Percentiles rank a stretch among this genome's conserved stretches.
Evolutionary conservation across 768 basidiomycete species (phyloP).

Genomic region (Calocybe cyanea): DNA sequence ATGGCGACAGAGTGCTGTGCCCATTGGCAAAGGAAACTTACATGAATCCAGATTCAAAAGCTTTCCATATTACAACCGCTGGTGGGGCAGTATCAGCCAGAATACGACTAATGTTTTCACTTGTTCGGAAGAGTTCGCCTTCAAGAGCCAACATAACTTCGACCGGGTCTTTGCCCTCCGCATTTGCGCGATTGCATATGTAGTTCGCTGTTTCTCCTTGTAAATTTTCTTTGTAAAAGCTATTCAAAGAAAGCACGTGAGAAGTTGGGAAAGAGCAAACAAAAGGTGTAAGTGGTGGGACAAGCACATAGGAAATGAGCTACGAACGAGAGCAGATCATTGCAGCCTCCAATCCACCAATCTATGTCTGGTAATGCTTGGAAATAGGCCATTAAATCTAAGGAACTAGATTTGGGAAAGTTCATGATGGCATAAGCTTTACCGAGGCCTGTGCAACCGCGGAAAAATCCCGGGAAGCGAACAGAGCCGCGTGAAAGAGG

Average conservation of each 20-base stretch:
- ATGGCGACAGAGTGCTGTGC: too few relatives aligned
- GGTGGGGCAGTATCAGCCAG: not conserved
- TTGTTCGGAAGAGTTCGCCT: constrained; percentile 8
- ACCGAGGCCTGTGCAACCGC: constrained; percentile 16
- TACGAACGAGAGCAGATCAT: constrained; percentile 13
- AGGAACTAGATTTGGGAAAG: constrained; percentile 14
- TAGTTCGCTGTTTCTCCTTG: constrained; percentile 15
- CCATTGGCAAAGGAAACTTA: too few relatives aligned
- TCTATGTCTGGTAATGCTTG: constrained; percentile 20
- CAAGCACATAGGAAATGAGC: not conserved
- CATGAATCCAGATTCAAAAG: constrained; percentile 11
- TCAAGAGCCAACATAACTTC: constrained; percentile 11
- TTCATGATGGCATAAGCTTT: constrained; percentile 10
- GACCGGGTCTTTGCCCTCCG: constrained; percentile 4
- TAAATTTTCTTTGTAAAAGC: constrained; percentile 19
- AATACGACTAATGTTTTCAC: constrained; percentile 1
- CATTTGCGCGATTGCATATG: constrained; percentile 9
- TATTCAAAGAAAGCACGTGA: not conserved
- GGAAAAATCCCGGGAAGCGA: constrained; percentile 19
- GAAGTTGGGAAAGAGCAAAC: too few relatives aligned
- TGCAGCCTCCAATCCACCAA: constrained; percentile 9
- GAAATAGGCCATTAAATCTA: constrained; percentile 14
- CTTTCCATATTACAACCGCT: constrained; percentile 10
- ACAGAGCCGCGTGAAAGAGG: constrained; percentile 2
- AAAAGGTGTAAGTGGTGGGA: too few relatives aligned